These are phyloP conservation scores for Eremochloa ophiuroides DNA, from an alignment of 176 grass and related monocot species.

Conservation along the genomic window DNA sequence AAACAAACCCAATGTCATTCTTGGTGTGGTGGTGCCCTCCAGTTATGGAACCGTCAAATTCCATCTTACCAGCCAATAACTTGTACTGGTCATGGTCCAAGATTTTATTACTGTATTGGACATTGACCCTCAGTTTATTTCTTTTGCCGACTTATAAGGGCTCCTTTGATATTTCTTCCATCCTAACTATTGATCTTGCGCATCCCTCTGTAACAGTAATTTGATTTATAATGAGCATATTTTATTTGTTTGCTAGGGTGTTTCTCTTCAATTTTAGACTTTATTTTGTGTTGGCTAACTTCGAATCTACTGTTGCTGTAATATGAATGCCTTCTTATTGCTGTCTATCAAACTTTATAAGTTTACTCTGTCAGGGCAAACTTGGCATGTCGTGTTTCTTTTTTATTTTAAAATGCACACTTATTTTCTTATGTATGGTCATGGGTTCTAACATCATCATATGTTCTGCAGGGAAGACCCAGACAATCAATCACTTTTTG, in stretches of 20 bases:
- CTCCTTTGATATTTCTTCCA: background rate
- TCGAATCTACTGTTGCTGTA: background rate
- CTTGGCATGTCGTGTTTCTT: background rate
- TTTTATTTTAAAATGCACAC: background rate
- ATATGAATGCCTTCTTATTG: background rate
- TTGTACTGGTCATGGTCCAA: background rate
- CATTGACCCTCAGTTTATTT: background rate
- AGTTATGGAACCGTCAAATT: background rate
- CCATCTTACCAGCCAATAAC: background rate
- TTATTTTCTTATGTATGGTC: background rate
- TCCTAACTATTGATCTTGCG: background rate
- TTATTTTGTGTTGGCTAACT: background rate
- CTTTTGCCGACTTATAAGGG: background rate
- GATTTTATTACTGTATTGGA: background rate
- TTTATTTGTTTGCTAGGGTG: background rate
- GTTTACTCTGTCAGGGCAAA: background rate
- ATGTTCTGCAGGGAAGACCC: slow-evolving; percentile 72
- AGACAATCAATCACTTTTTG: slow-evolving; percentile 93
- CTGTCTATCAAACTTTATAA: background rate
- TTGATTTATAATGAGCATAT: background rate
- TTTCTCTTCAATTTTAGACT: background rate
- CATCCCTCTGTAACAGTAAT: background rate
- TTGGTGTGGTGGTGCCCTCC: background rate
- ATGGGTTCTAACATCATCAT: background rate
- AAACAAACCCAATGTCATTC: background rate